A percentile compares a stretch with the other conserved stretches of the same genome.
These are phyloP conservation scores for Xylaria sp. DNA, from an alignment of 2,329 filamentous ascomycete genomes.

Conservation along the genomic window DNA sequence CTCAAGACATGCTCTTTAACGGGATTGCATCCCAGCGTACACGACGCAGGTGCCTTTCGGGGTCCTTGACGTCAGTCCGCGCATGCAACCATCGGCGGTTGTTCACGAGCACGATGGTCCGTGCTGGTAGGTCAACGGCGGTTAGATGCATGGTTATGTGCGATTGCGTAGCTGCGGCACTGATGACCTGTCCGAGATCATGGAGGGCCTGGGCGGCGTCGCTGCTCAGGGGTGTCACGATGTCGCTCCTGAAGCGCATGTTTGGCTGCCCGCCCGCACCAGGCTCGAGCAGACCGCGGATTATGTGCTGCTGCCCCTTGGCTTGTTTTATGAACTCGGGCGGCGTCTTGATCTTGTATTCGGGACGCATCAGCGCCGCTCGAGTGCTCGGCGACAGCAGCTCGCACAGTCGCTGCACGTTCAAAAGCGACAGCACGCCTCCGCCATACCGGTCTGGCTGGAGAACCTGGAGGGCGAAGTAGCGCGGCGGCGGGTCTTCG, in stretches of 20 bases:
- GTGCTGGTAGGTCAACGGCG: constrained; percentile 26
- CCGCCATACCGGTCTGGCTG: constrained; percentile 38
- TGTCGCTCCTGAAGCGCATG: constrained; percentile 32
- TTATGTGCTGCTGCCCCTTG: neutral
- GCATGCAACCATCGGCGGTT: constrained; percentile 36
- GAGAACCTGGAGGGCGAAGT: constrained; percentile 39
- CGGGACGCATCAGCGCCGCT: constrained; percentile 1
- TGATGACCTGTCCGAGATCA: constrained; percentile 24
- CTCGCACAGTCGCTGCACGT: constrained; percentile 2
- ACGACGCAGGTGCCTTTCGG: constrained; percentile 33
- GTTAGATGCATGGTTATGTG: constrained; percentile 25
- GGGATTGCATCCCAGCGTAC: constrained; percentile 34
- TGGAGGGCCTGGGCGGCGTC: constrained; percentile 23
- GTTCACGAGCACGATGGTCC: constrained; percentile 32
- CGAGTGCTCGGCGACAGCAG: constrained; percentile 1
- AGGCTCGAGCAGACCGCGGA: neutral
- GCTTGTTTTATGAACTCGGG: constrained; percentile 4
- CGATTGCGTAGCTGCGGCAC: constrained; percentile 11
- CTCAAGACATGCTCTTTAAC: constrained; percentile 14
- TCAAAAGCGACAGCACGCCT: constrained; percentile 29
- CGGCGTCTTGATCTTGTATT: constrained; percentile 6
- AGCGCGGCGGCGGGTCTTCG: constrained; percentile 34
- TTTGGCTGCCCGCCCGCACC: constrained; percentile 1
- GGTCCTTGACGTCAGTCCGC: constrained; percentile 31
- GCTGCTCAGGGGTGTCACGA: constrained; percentile 28